A percentile compares a stretch with the other conserved stretches of the same genome.
Conservation (phyloP, 2,329 filamentous ascomycete genomes). For the Massarina eburnea region DNA sequence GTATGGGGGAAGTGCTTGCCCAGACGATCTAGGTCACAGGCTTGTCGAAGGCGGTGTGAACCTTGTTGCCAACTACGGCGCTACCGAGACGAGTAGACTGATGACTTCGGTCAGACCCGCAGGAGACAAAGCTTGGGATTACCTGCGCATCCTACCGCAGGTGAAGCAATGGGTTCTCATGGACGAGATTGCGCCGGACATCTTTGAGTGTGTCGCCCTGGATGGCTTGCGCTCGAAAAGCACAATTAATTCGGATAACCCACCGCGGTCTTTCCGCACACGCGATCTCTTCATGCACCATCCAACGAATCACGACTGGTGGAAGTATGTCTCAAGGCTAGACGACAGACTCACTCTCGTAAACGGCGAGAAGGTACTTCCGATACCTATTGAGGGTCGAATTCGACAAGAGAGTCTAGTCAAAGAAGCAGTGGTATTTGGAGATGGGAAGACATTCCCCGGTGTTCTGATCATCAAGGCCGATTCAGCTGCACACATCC, state of each 20-base stretch:
- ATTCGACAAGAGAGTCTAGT: conserved; percentile 57
- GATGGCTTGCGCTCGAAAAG: conserved; percentile 42
- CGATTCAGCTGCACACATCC: conserved; percentile 46
- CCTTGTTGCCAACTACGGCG: conserved; percentile 59
- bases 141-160: conserved; percentile 50
- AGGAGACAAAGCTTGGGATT: conserved; percentile 63
- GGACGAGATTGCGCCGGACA: conserved; percentile 38
- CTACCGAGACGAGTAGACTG: conserved; percentile 63
- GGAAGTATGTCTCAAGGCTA: conserved; percentile 50
- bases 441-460: conserved; percentile 54
- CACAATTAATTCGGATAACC: conserved; percentile 48
- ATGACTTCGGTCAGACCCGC: conserved; percentile 61
- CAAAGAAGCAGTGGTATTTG: conserved; percentile 61
- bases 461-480: conserved; percentile 58
- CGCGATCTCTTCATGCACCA: conserved; percentile 53
- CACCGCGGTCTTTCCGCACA: conserved; percentile 50
- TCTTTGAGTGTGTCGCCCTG: conserved; percentile 46
- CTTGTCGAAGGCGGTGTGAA: conserved; percentile 58
- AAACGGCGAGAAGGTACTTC: conserved; percentile 55
- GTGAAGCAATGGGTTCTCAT: conserved; percentile 48
- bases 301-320: conserved; percentile 46
- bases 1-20: conserved; percentile 61
- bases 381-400: conserved; percentile 54
- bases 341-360: conserved; percentile 52
- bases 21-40: conserved; percentile 60